These are phyloP conservation scores for Petunia secreta DNA, from an alignment of 257 asterid species.

Conservation along the genomic window DNA sequence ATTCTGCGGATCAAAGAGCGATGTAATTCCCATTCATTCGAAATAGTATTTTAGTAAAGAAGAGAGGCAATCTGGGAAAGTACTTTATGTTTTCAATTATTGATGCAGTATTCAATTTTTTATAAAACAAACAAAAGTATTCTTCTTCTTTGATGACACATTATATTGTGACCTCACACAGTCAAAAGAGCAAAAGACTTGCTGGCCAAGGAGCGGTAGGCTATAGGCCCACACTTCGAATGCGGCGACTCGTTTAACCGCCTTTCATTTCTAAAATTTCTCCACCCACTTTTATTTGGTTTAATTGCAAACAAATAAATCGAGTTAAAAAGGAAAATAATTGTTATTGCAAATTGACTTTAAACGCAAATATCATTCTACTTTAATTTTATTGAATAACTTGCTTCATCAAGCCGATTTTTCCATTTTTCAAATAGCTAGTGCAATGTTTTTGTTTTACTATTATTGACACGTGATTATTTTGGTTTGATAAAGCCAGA, in stretches of 20 bases:
- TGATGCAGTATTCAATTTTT: too few relatives aligned
- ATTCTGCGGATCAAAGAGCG: too few relatives aligned
- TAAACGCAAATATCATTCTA: background rate
- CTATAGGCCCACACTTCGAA: background rate
- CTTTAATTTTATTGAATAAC: background rate
- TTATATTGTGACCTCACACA: too few relatives aligned
- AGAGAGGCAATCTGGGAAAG: too few relatives aligned
- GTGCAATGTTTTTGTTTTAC: background rate
- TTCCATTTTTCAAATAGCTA: background rate
- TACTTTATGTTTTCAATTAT: too few relatives aligned
- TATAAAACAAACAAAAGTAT: too few relatives aligned
- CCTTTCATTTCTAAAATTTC: background rate
- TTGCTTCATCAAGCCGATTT: accelerated
- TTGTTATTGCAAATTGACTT: background rate
- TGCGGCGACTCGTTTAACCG: slow-evolving; percentile 20
- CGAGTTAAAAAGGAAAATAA: background rate
- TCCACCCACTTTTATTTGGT: background rate
- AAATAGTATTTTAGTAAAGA: too few relatives aligned
- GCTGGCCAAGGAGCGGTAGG: slow-evolving; percentile 8
- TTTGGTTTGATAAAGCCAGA: background rate
- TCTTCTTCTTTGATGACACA: too few relatives aligned
- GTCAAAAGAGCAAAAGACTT: slow-evolving; percentile 13
- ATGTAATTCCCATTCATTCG: too few relatives aligned
- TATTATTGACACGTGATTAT: background rate
- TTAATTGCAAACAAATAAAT: background rate